These are phyloP conservation scores for Scheffersomyces coipomensis DNA, from an alignment of 805 yeast species.

Conservation along the genomic window DNA sequence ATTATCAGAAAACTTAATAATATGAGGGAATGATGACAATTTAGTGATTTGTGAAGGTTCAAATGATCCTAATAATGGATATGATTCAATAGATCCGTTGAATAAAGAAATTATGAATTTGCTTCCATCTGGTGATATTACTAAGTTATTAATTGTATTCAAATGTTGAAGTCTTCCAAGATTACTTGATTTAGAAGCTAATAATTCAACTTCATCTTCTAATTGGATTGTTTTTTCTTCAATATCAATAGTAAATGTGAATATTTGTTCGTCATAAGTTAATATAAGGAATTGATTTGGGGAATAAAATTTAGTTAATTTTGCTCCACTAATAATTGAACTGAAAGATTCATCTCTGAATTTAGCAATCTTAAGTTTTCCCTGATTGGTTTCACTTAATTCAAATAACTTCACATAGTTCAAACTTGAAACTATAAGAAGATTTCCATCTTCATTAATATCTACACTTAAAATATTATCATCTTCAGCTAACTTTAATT, in stretches of 20 bases:
- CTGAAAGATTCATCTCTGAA: slow-evolving; percentile 44
- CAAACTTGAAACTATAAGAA: slow-evolving; percentile 70
- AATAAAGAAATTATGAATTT: slow-evolving; percentile 58
- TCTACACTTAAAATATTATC: slow-evolving; percentile 74
- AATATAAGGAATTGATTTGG: slow-evolving; percentile 48
- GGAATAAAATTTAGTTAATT: slow-evolving; percentile 45
- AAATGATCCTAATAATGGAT: slow-evolving; percentile 21
- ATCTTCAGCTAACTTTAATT: slow-evolving; percentile 66
- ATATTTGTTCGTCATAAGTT: slow-evolving; percentile 62
- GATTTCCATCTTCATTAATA: slow-evolving; percentile 61
- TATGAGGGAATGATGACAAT: slow-evolving; percentile 58
- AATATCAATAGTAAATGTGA: slow-evolving; percentile 33
- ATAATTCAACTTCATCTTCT: slow-evolving; percentile 43
- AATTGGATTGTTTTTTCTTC: slow-evolving; percentile 35
- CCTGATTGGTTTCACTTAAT: slow-evolving; percentile 43
- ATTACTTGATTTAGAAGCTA: slow-evolving; percentile 3
- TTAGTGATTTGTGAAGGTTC: slow-evolving; percentile 50
- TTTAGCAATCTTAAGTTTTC: slow-evolving; percentile 48
- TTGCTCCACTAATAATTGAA: slow-evolving; percentile 54
- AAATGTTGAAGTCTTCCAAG: slow-evolving; percentile 3
- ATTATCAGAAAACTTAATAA: slow-evolving; percentile 52
- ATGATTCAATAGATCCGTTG: slow-evolving; percentile 63
- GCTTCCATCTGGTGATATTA: slow-evolving; percentile 44
- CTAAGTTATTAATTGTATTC: slow-evolving; percentile 46
- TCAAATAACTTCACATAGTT: slow-evolving; percentile 67